A percentile compares a stretch with the other conserved stretches of the same genome.
phyloP scores from a whole-genome alignment of 108 stramenopile species.

The Skeletonema marinoi region DNA sequence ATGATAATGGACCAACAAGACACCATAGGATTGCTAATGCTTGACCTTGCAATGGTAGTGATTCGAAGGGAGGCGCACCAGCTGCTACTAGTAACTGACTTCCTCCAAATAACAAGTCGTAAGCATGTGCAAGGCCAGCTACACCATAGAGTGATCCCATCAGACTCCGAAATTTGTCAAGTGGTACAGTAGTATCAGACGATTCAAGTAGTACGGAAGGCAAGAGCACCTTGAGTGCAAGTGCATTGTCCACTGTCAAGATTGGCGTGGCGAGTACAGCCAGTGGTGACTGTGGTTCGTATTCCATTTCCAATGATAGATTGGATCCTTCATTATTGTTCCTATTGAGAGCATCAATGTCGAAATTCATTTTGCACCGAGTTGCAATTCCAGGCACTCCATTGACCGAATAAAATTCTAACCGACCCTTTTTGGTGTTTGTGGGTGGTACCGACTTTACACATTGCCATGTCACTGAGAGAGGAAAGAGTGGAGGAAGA shows the following conservation, averaged over 20 bases:
- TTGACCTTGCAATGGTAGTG: neutral
- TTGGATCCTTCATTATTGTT: neutral
- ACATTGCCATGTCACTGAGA: neutral
- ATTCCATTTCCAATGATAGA: neutral
- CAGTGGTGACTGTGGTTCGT: neutral
- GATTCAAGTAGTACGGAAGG: neutral
- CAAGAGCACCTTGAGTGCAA: neutral
- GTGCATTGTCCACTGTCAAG: neutral
- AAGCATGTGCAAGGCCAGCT: neutral
- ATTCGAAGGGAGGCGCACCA: neutral
- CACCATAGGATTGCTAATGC: neutral
- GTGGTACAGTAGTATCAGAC: neutral
- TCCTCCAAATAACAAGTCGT: neutral
- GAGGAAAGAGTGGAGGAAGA: neutral
- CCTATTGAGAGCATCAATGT: neutral
- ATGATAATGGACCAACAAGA: neutral
- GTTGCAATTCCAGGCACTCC: neutral
- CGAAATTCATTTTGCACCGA: neutral
- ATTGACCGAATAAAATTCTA: neutral
- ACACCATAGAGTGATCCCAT: neutral
- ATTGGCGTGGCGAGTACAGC: neutral
- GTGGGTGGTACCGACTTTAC: neutral
- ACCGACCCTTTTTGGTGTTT: neutral
- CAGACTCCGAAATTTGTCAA: neutral
- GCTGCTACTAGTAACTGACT: neutral